phyloP scores from a whole-genome alignment of 1,284 basidiomycete species.

The Fomitopsis betulina region DNA sequence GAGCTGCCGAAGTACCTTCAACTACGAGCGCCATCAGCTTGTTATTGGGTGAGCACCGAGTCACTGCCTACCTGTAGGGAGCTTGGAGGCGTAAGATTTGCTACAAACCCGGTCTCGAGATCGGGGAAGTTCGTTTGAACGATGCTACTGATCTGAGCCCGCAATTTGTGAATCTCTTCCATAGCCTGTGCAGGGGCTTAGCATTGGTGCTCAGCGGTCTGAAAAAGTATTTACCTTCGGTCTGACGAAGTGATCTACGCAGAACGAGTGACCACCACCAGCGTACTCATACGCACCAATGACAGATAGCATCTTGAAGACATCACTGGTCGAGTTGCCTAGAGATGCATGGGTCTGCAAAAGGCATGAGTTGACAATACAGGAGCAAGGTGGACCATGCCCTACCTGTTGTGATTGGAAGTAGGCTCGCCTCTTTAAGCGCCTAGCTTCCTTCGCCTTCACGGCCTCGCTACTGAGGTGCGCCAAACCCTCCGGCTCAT shows the following conservation, averaged over 20 bases:
- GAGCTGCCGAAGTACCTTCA: constrained; percentile 90
- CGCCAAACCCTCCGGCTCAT: constrained; percentile 36
- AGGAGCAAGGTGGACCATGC: neutral
- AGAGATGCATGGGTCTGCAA: constrained; percentile 72
- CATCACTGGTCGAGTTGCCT: constrained; percentile 83
- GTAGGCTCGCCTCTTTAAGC: constrained; percentile 65
- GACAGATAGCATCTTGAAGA: constrained; percentile 86
- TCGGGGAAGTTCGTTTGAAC: constrained; percentile 69
- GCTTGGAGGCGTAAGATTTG: constrained; percentile 67
- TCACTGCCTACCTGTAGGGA: constrained; percentile 60
- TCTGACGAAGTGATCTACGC: constrained; percentile 87
- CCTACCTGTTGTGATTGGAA: constrained; percentile 75
- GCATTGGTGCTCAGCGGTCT: neutral
- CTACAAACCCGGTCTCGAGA: constrained; percentile 51
- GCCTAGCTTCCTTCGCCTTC: constrained; percentile 65
- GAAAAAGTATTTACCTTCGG: constrained; percentile 61
- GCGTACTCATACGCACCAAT: constrained; percentile 96
- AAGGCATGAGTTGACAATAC: neutral
- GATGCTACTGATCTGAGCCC: constrained; percentile 84
- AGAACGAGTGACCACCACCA: constrained; percentile 78
- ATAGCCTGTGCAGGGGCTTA: constrained; percentile 63
- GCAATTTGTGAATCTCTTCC: constrained; percentile 99
- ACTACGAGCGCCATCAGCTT: constrained; percentile 35
- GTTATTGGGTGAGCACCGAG: neutral
- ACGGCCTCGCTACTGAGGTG: constrained; percentile 57